Evolutionary conservation across 768 basidiomycete species (phyloP).

Genomic region (Kwoniella heveanensis): DNA sequence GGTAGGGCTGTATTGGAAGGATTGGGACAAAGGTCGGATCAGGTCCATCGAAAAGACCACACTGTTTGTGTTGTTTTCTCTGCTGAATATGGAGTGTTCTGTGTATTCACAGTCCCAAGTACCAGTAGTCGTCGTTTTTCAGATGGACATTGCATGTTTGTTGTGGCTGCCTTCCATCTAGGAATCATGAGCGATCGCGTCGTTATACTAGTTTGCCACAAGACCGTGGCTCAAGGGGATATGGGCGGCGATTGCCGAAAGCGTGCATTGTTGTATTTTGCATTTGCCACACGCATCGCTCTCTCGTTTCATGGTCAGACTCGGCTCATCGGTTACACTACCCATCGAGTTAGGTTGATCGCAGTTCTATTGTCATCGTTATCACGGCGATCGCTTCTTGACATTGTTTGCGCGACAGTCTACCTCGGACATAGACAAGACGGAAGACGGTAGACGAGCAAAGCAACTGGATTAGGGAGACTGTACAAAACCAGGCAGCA

Average conservation of each 20-base stretch:
- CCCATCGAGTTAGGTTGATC: too few relatives aligned
- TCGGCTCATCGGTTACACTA: background rate
- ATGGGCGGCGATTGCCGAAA: background rate
- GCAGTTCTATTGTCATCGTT: too few relatives aligned
- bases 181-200: background rate
- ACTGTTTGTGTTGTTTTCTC: background rate
- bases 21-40: too few relatives aligned
- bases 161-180: background rate
- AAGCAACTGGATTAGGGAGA: too few relatives aligned
- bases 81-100: background rate
- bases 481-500: too few relatives aligned
- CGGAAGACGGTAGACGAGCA: too few relatives aligned
- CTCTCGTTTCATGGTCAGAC: too few relatives aligned
- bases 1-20: too few relatives aligned
- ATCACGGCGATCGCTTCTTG: too few relatives aligned
- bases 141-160: slow-evolving; percentile 3
- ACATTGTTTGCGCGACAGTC: too few relatives aligned
- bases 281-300: background rate
- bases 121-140: background rate
- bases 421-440: too few relatives aligned
- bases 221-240: background rate
- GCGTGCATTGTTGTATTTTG: background rate
- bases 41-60: background rate
- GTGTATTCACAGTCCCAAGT: too few relatives aligned
- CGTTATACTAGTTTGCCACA: background rate